Evolutionary conservation across 352 stramenopile species (phyloP).

Genomic region (Phytophthora hibernalis): DNA sequence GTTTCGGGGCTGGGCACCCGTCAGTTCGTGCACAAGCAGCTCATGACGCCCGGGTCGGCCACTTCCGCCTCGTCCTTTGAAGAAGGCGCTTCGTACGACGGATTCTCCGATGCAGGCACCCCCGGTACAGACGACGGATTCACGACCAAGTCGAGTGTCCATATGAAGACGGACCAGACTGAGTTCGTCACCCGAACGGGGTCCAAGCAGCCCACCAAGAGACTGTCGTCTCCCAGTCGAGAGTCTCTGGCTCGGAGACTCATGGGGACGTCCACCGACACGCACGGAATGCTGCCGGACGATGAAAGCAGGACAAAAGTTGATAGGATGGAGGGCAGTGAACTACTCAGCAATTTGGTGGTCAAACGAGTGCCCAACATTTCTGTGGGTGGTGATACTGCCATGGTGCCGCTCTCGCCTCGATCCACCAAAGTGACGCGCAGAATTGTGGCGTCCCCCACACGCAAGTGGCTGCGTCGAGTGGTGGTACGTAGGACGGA

Average conservation of each 20-base stretch:
- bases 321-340: conserved; percentile 12
- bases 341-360: conserved; percentile 27
- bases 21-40: conserved; percentile 40
- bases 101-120: conserved; percentile 37
- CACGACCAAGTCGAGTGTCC: background rate
- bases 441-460: conserved; percentile 27
- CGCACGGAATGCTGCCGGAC: conserved; percentile 23
- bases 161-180: background rate
- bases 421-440: conserved; percentile 26
- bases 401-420: conserved; percentile 23
- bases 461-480: conserved; percentile 31
- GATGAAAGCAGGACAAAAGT: conserved; percentile 9
- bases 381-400: background rate
- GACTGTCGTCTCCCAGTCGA: conserved; percentile 42
- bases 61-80: conserved; percentile 49
- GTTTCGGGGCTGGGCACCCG: conserved; percentile 34
- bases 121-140: conserved; percentile 13
- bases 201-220: conserved; percentile 41
- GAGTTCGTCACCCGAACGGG: conserved; percentile 8
- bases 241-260: conserved; percentile 32
- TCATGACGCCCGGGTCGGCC: conserved; percentile 40
- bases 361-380: conserved; percentile 31
- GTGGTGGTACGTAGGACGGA: conserved; percentile 30
- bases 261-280: conserved; percentile 9
- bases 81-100: conserved; percentile 36